Conservation (phyloP, 495 filamentous ascomycete genomes). For the Penicillium desertorum region DNA sequence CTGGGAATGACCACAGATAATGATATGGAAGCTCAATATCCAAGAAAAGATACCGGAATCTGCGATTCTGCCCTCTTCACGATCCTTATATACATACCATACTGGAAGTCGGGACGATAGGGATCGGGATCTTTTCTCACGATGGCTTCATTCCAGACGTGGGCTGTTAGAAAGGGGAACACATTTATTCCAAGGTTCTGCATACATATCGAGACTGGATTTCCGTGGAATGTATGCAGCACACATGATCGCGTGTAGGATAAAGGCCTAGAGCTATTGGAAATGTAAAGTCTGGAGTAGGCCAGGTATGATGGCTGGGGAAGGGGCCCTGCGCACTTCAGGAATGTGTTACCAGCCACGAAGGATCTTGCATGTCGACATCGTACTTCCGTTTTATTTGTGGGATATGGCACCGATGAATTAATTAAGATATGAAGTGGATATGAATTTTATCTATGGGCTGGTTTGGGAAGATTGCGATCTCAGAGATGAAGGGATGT, state of each 20-base stretch:
- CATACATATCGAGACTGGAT: background rate
- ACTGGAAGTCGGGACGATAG: background rate
- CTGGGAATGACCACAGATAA: background rate
- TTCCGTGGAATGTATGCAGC: slow-evolving; percentile 3
- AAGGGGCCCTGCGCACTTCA: slow-evolving; percentile 3
- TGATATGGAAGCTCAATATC: background rate
- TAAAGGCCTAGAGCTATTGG: background rate
- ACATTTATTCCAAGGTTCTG: no score
- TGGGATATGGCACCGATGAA: background rate
- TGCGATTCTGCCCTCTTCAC: background rate
- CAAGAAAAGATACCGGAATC: background rate
- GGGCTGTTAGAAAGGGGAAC: slow-evolving; percentile 6
- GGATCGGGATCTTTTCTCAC: slow-evolving; percentile 5
- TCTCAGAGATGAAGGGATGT: background rate
- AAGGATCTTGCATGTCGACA: slow-evolving; percentile 8
- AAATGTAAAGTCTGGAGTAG: background rate
- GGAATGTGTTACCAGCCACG: slow-evolving; percentile 24
- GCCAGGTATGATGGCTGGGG: background rate
- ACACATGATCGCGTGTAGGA: background rate
- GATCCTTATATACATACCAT: slow-evolving; percentile 7
- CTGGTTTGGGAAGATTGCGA: background rate
- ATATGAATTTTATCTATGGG: background rate
- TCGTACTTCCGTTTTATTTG: background rate
- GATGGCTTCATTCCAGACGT: slow-evolving; percentile 12
- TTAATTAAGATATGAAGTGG: no score